Evolutionary conservation across 805 yeast genomes (phyloP).

Genomic region (Lipomyces orientalis): DNA sequence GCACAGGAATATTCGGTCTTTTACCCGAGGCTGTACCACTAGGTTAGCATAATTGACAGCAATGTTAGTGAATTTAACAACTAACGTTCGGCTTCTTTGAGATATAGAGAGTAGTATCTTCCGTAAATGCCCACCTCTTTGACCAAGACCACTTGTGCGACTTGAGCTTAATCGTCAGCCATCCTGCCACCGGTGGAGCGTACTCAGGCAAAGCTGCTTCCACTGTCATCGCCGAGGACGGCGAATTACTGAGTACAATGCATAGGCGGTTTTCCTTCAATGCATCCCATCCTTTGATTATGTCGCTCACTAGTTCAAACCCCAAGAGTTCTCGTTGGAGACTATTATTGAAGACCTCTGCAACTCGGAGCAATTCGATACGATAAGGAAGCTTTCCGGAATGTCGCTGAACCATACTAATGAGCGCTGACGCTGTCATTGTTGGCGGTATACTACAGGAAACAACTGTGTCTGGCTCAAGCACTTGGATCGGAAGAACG

Average conservation of each 20-base stretch:
- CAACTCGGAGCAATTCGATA: conserved; percentile 35
- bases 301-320: conserved; percentile 22
- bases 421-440: conserved; percentile 23
- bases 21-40: conserved; percentile 16
- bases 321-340: conserved; percentile 22
- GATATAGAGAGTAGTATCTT: conserved; percentile 12
- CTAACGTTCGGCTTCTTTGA: conserved; percentile 23
- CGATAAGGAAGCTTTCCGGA: conserved; percentile 4
- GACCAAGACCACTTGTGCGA: conserved; percentile 28
- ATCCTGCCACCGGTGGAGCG: conserved; percentile 26
- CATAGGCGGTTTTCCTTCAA: conserved; percentile 8
- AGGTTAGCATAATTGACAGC: neutral
- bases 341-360: conserved; percentile 12
- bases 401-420: conserved; percentile 17
- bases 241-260: conserved; percentile 4
- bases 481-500: conserved; percentile 11
- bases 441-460: conserved; percentile 10
- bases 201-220: conserved; percentile 15
- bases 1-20: conserved; percentile 20
- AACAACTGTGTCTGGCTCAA: conserved; percentile 12
- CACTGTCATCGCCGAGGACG: conserved; percentile 5
- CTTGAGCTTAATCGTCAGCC: conserved; percentile 16
- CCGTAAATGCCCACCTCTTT: conserved; percentile 26
- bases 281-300: conserved; percentile 21
- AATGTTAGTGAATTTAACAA: neutral